Evolutionary conservation across 2,329 filamentous ascomycete genomes (phyloP).

Genomic region (Eutypa lata): DNA sequence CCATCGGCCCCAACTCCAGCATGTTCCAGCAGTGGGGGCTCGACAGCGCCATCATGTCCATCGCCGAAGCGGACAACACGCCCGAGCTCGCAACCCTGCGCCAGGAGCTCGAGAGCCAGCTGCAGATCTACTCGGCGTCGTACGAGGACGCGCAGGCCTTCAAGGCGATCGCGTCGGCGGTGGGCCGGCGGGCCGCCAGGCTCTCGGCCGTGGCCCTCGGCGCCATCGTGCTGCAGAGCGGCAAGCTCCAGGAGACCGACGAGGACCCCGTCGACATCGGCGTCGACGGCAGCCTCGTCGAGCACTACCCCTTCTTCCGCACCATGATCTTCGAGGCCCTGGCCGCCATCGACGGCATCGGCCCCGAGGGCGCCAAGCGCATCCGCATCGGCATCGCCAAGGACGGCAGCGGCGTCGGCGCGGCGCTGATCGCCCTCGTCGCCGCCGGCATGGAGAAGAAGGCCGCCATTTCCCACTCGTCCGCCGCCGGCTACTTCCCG

Average conservation of each 20-base stretch:
- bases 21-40: slow-evolving; percentile 83
- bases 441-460: slow-evolving; percentile 65
- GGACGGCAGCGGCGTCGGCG: slow-evolving; percentile 93
- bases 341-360: slow-evolving; percentile 72
- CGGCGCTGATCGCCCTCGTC: slow-evolving; percentile 88
- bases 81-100: slow-evolving; percentile 70
- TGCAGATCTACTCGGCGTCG: slow-evolving; percentile 73
- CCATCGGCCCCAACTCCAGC: slow-evolving; percentile 60
- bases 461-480: too few relatives aligned
- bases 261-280: slow-evolving; percentile 82
- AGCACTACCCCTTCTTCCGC: slow-evolving; percentile 93
- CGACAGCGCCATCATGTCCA: slow-evolving; percentile 86
- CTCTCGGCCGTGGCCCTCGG: slow-evolving; percentile 85
- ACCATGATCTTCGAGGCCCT: slow-evolving; percentile 84
- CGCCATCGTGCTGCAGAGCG: slow-evolving; percentile 78
- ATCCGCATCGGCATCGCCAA: slow-evolving; percentile 95
- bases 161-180: slow-evolving; percentile 75
- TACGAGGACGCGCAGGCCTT: slow-evolving; percentile 85
- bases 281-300: slow-evolving; percentile 90
- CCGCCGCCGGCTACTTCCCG: slow-evolving; percentile 38
- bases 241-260: slow-evolving; percentile 61
- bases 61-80: slow-evolving; percentile 77
- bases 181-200: slow-evolving; percentile 84
- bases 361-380: slow-evolving; percentile 73
- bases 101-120: slow-evolving; percentile 71